Base-by-base conservation (phyloP, 495 filamentous ascomycete genomes). In the Podospora anserina region DNA sequence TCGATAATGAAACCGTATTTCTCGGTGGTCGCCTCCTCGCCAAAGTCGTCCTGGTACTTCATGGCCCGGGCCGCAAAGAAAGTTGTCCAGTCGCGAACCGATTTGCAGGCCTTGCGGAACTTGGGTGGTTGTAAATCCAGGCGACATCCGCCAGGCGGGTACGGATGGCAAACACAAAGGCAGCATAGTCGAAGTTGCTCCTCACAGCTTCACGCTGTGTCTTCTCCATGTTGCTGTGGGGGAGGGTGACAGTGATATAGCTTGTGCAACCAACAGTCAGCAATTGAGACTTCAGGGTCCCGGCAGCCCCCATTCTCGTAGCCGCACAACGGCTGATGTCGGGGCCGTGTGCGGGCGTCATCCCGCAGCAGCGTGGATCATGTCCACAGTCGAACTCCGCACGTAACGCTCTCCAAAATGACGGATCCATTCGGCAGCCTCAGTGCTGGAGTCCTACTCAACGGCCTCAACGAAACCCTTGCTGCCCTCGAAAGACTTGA, bases 71-170 rank as follows among this genome's bases (percentile, higher is more conserved):
- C 69, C 11, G 80, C 76, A 59, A 74, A 79, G 28, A 72, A 65
- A 27, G 77, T 75, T 2, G 68, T 64, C 64, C 64, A 66, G 20
- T 61, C 65, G 20, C 69, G 59, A 5, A 82, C 82, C 16, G 71
- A 70, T 34, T 75, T 68, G 44, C 81, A 82, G 0, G 81, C 75
- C 68, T 75, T 66, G 3, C 72, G 75, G 64, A 83, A 85, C 64
- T 82, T 81, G 53, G 78, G 74, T 60, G 79, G 68, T 80, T 79
- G 55, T 83, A 84, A 27, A 87, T 56, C 78, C 78, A 87, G 58
- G 79, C 72, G 7, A 86, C 68, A 53, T 82, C 81, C 27, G 83
- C 84, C 60, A 88, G 79, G 23, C 83, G 77, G 5, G 78, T 65
- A 5, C 80, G 73, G 3, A 79, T 79, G 0, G 71, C 81, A 30